Percentiles rank a stretch among this genome's conserved stretches.
These are phyloP conservation scores for Apophysomyces elegans DNA, from an alignment of 371 early-diverging fungal genomes.

Conservation along the genomic window DNA sequence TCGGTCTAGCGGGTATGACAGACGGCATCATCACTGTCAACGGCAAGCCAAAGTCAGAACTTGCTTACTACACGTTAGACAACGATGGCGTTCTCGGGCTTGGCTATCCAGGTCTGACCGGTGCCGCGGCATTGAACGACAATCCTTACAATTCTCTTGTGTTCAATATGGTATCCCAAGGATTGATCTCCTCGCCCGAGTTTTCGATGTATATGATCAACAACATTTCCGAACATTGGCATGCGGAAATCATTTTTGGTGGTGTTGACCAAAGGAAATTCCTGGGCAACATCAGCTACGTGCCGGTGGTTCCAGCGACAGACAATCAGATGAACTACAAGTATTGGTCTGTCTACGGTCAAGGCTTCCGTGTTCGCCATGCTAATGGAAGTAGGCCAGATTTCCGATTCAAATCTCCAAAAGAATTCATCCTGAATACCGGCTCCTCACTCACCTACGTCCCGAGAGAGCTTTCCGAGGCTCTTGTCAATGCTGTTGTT, in stretches of 20 bases:
- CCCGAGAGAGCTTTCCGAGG: conserved; percentile 5
- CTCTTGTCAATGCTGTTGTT: not conserved
- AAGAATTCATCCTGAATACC: conserved; percentile 36
- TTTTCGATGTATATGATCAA: conserved; percentile 25
- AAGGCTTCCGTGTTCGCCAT: conserved; percentile 34
- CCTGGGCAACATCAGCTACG: conserved; percentile 20
- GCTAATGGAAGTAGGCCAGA: not conserved
- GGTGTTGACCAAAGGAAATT: conserved; percentile 18
- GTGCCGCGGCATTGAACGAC: not conserved
- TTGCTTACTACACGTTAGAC: conserved; percentile 11
- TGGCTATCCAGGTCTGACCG: conserved; percentile 27
- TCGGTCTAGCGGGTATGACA: conserved; percentile 39
- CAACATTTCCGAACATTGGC: conserved; percentile 7
- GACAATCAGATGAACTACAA: not conserved
- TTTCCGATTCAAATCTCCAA: conserved; percentile 9
- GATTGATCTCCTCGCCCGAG: conserved; percentile 25
- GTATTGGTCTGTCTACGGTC: conserved; percentile 54
- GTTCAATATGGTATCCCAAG: conserved; percentile 18
- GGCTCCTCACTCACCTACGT: conserved; percentile 36
- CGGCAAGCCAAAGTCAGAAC: conserved; percentile 22
- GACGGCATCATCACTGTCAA: conserved; percentile 37
- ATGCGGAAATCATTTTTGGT: conserved; percentile 22
- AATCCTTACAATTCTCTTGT: conserved; percentile 20
- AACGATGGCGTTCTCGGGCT: conserved; percentile 40
- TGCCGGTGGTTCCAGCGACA: conserved; percentile 15